Evolutionary conservation across 345 rosid species (phyloP), one percentile per base, ranked within the genome.

Genomic region (Bretschneidera sinensis): DNA sequence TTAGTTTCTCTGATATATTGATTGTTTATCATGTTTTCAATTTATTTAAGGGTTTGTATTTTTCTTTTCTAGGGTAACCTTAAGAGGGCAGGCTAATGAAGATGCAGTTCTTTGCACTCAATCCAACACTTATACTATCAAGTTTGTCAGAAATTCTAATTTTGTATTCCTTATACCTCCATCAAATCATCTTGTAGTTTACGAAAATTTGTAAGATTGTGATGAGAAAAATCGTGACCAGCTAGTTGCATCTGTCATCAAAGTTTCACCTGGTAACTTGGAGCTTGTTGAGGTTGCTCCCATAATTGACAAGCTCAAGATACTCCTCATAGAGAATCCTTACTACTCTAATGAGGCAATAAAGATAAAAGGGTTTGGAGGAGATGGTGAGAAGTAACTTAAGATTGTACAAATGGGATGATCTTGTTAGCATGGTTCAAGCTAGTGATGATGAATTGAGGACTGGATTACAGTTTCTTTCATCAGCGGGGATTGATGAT

Each of bases 221-320:
- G 60, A 63, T 19, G 73, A 39, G 33, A 69, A 61, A 48, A 52
- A 23, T 50, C 25, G 48, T 19, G 51, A 57, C 48, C 66, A 25
- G 24, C 68, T 77, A 22, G 53, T 60, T 45, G 90, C 81, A 1
- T 68, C 81, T 5, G 81, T 84, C 48, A 63, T 92, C 54, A 83
- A 87, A 72, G 67, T 78, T 50, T 87, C 92, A 55, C 59, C 90
- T 31, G 96, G 96, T 48, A 80, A 43, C 64, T 73, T 92, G 88
- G 97, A 94, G 69, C 85, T 94, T 31, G 76, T 75, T 52, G 95
- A 90, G 79, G 82, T 84, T 59, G 84, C 99, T 76, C 99, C 99
- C 17, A 84, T 79, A 63, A 86, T 94, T 33, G 95, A 86, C 68
- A 86, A 73, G 74, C 96, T 94, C 35, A 87, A 75, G 49, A 48